These are phyloP conservation scores for Delonix regia DNA, from an alignment of 306 rosid genomes.

Conservation along the genomic window DNA sequence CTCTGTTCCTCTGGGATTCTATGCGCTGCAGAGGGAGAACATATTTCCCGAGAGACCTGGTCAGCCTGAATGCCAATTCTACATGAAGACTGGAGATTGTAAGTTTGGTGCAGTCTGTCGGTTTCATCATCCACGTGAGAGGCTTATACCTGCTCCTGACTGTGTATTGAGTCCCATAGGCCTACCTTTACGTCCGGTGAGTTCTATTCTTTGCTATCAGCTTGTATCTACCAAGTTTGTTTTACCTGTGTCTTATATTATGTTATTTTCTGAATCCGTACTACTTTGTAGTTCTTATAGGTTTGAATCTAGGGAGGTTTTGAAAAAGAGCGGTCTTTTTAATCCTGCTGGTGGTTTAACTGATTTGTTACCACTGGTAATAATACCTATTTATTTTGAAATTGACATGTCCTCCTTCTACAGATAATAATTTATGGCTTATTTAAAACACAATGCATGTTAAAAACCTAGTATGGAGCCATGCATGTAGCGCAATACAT, in stretches of 20 bases:
- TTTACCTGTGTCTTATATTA: slow-evolving; percentile 18
- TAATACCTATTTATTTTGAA: neutral
- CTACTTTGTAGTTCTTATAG: slow-evolving; percentile 19
- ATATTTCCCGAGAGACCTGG: slow-evolving; percentile 98
- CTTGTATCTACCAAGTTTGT: slow-evolving; percentile 19
- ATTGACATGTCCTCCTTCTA: slow-evolving; percentile 6
- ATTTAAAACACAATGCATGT: neutral
- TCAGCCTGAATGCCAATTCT: slow-evolving; percentile 97
- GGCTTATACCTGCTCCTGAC: slow-evolving; percentile 88
- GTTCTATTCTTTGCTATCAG: slow-evolving; percentile 37
- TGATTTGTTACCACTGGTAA: neutral
- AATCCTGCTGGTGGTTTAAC: slow-evolving; percentile 5
- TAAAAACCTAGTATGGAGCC: slow-evolving; percentile 8
- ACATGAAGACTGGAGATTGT: slow-evolving; percentile 98
- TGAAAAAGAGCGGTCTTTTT: slow-evolving; percentile 18
- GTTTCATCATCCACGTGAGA: slow-evolving; percentile 93
- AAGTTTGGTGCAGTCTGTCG: slow-evolving; percentile 96
- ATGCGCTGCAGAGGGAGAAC: slow-evolving; percentile 85
- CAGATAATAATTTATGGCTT: too few species aligned
- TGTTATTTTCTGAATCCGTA: slow-evolving; percentile 17
- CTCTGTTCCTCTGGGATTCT: slow-evolving; percentile 74
- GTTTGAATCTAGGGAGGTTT: slow-evolving; percentile 10
- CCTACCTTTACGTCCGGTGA: slow-evolving; percentile 94
- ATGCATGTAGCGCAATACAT: neutral
- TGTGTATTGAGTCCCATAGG: slow-evolving; percentile 92